Evolutionary conservation across 345 rosid genomes (phyloP).

Genomic region (Pistacia integerrima): DNA sequence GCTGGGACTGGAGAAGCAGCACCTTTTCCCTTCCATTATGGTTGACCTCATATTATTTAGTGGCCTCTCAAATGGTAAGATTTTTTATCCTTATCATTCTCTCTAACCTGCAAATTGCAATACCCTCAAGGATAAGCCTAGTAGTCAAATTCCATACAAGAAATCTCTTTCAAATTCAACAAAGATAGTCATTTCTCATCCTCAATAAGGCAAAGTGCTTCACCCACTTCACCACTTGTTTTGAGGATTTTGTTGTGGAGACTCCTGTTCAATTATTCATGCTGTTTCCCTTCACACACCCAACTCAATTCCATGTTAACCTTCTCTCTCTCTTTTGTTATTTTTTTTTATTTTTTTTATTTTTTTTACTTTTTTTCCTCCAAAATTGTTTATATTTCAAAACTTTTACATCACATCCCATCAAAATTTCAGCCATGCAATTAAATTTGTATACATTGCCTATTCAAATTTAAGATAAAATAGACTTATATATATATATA

Average conservation of each 20-base stretch:
- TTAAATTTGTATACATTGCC: not conserved
- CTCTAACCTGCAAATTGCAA: not conserved
- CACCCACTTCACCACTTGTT: slow-evolving; percentile 23
- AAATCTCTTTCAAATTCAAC: not conserved
- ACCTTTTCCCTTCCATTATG: not conserved
- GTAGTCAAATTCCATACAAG: not conserved
- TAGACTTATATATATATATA: too few species aligned
- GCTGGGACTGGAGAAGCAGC: not conserved
- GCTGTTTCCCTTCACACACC: slow-evolving; percentile 8
- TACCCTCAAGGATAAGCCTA: slow-evolving; percentile 10
- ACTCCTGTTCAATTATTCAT: slow-evolving; percentile 9
- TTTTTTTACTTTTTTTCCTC: not conserved
- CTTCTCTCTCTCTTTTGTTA: too few species aligned
- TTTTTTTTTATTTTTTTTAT: too few species aligned
- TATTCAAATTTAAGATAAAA: too few species aligned
- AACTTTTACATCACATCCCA: not conserved
- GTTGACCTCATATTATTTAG: not conserved
- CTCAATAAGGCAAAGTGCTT: slow-evolving; percentile 20
- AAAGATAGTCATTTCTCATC: slow-evolving; percentile 16
- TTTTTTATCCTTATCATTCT: not conserved
- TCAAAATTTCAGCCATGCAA: not conserved
- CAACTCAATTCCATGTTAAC: not conserved
- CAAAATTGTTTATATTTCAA: not conserved
- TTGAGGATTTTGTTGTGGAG: slow-evolving; percentile 9
- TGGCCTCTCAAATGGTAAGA: slow-evolving; percentile 26